Percentiles rank a stretch among this genome's conserved stretches.
Conservation (phyloP, 768 basidiomycete species). For the Suillus cothurnatus region DNA sequence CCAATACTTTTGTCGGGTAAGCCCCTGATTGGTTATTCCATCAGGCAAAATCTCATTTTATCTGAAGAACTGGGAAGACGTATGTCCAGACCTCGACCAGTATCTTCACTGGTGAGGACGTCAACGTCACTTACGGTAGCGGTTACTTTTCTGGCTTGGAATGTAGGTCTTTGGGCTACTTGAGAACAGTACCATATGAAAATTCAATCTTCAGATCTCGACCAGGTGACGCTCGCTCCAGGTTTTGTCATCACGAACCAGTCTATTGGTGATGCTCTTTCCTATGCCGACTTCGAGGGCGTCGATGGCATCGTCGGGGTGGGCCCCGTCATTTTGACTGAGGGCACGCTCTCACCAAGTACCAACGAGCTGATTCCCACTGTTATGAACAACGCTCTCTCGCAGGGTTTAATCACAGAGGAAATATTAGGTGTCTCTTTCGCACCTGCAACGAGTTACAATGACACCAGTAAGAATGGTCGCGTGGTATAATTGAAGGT, state of each 20-base stretch:
- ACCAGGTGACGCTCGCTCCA: constrained; percentile 20
- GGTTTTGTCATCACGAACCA: constrained; percentile 21
- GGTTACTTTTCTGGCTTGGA: constrained; percentile 35
- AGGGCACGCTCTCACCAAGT: constrained; percentile 9
- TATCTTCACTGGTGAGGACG: constrained; percentile 16
- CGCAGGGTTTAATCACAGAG: constrained; percentile 16
- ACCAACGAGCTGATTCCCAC: constrained; percentile 17
- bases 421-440: constrained; percentile 20
- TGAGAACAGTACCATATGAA: background rate
- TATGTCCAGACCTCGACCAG: constrained; percentile 19
- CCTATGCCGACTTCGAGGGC: constrained; percentile 17
- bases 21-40: background rate
- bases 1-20: constrained; percentile 28
- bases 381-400: constrained; percentile 20
- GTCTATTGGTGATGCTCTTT: constrained; percentile 21
- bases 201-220: constrained; percentile 5
- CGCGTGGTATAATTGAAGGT: background rate
- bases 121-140: constrained; percentile 7
- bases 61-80: constrained; percentile 11
- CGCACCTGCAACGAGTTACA: constrained; percentile 15
- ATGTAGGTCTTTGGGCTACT: constrained; percentile 15
- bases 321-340: constrained; percentile 18
- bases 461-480: constrained; percentile 9
- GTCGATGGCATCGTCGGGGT: constrained; percentile 23
- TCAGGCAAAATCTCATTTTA: background rate